Evolutionary conservation across 2,329 filamentous ascomycete genomes (phyloP), one percentile per base, ranked within the genome.

Genomic region (Paracamarosporium sp.): DNA sequence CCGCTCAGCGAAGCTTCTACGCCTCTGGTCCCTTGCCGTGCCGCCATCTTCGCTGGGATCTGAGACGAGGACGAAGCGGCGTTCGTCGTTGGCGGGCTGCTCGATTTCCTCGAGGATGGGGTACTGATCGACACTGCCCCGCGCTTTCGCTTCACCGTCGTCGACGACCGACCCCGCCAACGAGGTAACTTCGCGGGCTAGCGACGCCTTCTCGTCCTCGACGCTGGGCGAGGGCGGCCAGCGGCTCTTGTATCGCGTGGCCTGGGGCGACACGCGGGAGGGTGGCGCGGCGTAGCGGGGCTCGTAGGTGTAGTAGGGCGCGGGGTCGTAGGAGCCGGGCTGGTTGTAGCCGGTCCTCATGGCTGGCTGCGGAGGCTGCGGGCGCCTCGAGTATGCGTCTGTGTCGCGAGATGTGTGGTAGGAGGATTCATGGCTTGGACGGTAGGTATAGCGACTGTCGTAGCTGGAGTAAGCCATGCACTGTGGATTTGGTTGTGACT

Each of bases 91-190:
- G 66, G 82, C 24, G n/a, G 74, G 72, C 33, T 71, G 72, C 44
- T 79, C 74, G 13, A 90, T 84, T 55, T 89, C 86, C 54, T 89
- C 77, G 24, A 93, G 79, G 47, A 93, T 80, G 12, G 87, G 87
- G 25, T 87, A 78, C 68, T 93, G 90, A 51, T 93, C 88, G 56
- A 89, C 76, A 5, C 85, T 83, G 36, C 90, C 90, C 55, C 85
- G 85, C 56, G 83, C 83, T 48, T 82, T 81, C 27, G 85, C 82
- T 56, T 88, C 86, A 63, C 89, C 88, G 62, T 67, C 41, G 64
- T 72, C 50, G 64, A 63, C 64, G 35, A 53, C 43, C 30, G 56
- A 55, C 46, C 48, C 56, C 53, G 61, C 60, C 27, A 76, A 75
- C 41, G 73, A 67, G 25, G 81, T 80, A 65, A 85, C 76, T 70